A percentile compares a stretch with the other conserved stretches of the same genome.
These are phyloP conservation scores for Geranium brycei DNA, from an alignment of 345 rosid genomes.

Conservation along the genomic window DNA sequence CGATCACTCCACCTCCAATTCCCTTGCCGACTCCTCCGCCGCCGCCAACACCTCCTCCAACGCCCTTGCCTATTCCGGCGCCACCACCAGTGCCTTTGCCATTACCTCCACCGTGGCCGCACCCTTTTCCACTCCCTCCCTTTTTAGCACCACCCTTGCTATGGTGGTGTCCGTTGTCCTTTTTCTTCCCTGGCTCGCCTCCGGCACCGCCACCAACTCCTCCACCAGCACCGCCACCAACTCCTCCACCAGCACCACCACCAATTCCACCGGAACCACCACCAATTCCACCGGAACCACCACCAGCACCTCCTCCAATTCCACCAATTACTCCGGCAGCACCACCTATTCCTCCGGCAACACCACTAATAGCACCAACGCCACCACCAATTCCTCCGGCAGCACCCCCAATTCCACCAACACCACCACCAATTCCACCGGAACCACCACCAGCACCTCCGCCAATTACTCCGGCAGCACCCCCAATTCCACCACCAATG, in stretches of 20 bases:
- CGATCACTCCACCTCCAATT: background rate
- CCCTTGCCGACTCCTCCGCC: constrained; percentile 9
- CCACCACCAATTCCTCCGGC: constrained; percentile 11
- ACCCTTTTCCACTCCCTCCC: constrained; percentile 3
- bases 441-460: constrained; percentile 1
- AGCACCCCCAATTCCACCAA: constrained; percentile 7
- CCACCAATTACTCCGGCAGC: constrained; percentile 6
- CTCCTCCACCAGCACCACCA: constrained; percentile 1
- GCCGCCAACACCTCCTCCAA: background rate
- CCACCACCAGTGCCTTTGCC: constrained; percentile 2
- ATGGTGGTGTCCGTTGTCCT: too few species aligned
- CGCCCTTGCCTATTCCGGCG: background rate
- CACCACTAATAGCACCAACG: constrained; percentile 1
- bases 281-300: background rate
- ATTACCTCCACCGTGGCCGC: background rate
- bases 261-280: background rate
- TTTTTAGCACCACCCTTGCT: background rate
- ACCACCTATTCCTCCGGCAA: background rate
- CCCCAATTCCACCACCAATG: constrained; percentile 4
- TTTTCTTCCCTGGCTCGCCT: too few species aligned
- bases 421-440: constrained; percentile 8
- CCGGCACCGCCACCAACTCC: constrained; percentile 3
- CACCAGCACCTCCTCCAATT: background rate
- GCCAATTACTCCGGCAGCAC: constrained; percentile 4
- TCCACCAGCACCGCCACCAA: constrained; percentile 4